A percentile compares a stretch with the other conserved stretches of the same genome.
Conservation (phyloP, 257 asterid genomes). For the Ehretia macrophylla region DNA sequence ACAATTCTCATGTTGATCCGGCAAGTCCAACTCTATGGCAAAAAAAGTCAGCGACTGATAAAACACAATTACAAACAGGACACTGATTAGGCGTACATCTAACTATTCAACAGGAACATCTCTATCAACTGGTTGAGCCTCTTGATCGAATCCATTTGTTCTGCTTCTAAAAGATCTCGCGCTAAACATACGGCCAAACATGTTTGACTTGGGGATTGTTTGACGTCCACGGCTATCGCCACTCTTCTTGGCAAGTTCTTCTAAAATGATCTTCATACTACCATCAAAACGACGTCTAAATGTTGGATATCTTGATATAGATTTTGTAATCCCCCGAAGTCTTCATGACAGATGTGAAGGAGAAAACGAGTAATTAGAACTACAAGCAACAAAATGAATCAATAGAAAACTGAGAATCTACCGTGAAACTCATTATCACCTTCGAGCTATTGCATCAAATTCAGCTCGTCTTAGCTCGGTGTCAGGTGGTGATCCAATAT, state of each 20-base stretch:
- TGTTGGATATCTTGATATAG: slow-evolving; percentile 86
- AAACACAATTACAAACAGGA: neutral
- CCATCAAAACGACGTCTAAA: slow-evolving; percentile 78
- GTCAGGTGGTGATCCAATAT: slow-evolving; percentile 43
- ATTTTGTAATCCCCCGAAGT: slow-evolving; percentile 81
- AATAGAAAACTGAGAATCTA: neutral
- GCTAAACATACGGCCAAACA: slow-evolving; percentile 52
- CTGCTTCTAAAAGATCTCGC: slow-evolving; percentile 52
- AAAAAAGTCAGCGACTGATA: too few relatives aligned
- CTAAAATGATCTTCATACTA: slow-evolving; percentile 46
- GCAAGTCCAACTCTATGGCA: too few relatives aligned
- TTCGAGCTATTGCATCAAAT: slow-evolving; percentile 79
- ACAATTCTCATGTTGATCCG: too few relatives aligned
- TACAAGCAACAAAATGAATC: neutral
- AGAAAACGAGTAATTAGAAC: slow-evolving; percentile 10
- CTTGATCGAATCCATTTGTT: slow-evolving; percentile 33
- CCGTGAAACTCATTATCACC: slow-evolving; percentile 35
- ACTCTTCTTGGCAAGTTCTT: slow-evolving; percentile 64
- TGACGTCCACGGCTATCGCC: slow-evolving; percentile 24
- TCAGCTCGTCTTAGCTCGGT: slow-evolving; percentile 77
- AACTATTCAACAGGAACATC: slow-evolving; percentile 46
- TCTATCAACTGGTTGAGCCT: slow-evolving; percentile 35
- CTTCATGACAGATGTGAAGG: slow-evolving; percentile 22
- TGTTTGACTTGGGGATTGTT: slow-evolving; percentile 53
- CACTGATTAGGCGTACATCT: neutral